phyloP scores from a whole-genome alignment of 805 yeast genomes.

The Hemisphaericaspora nanyangensis region DNA sequence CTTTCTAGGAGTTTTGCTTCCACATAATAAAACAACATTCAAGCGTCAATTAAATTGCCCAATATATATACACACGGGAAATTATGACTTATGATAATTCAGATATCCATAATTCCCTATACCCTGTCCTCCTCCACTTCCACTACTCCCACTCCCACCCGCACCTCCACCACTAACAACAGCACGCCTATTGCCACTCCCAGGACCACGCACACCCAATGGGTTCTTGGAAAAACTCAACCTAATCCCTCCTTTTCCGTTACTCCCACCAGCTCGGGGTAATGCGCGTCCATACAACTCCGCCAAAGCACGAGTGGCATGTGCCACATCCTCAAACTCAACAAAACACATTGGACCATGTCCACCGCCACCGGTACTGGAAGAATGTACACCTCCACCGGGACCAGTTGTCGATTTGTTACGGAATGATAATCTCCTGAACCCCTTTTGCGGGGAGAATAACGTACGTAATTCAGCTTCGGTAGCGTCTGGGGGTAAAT shows the following conservation, averaged over 20 bases:
- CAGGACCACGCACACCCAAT: conserved; percentile 85
- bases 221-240: conserved; percentile 95
- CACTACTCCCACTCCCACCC: conserved; percentile 4
- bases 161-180: conserved; percentile 2
- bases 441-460: conserved; percentile 87
- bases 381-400: conserved; percentile 23
- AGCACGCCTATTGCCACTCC: conserved; percentile 34
- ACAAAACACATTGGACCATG: conserved; percentile 99
- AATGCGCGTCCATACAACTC: conserved; percentile 90
- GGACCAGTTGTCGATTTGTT: conserved; percentile 42
- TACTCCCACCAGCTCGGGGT: conserved; percentile 69
- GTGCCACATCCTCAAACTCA: conserved; percentile 93
- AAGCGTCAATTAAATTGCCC: too few relatives aligned
- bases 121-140: conserved; percentile 11
- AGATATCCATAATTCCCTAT: conserved; percentile 36
- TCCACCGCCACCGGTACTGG: conserved; percentile 20
- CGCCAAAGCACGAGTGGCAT: conserved; percentile 90
- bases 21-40: too few relatives aligned
- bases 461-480: conserved; percentile 87
- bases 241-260: conserved; percentile 89
- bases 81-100: conserved; percentile 23
- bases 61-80: too few relatives aligned
- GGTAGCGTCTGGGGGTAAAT: conserved; percentile 94
- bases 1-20: too few relatives aligned
- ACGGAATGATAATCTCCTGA: conserved; percentile 86